Base-by-base conservation (phyloP, 1,284 basidiomycete species). In the Cryptococcus wingfieldii region DNA sequence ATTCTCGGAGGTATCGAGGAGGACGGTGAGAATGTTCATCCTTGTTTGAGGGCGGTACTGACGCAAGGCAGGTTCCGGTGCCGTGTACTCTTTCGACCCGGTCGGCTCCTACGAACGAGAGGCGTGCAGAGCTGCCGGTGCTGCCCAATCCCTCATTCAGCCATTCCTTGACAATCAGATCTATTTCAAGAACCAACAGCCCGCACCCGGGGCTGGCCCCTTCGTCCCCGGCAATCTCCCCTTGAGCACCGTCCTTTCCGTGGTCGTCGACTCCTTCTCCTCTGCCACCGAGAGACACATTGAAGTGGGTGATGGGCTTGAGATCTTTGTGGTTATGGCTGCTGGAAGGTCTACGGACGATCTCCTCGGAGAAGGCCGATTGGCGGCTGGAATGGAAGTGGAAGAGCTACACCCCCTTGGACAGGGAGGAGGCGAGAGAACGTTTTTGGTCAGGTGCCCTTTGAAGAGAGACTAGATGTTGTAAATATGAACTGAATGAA, bases 111-210 rank as follows among this genome's bases (percentile, higher is more conserved):
- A 96, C 77, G 92, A 96, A 77, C 88, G 93, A 60, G 90, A 95
- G 79, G 85, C 89, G 43, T 96, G 93, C 79, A 86, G 93, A 64
- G 91, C 91, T 38, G 91, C 92, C 47, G 93, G 93, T 57, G 89
- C 92, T 10, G 93, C 92, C 25, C 88, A 90, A 72, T 83, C 86
- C 47, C 83, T 97, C 39, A 84, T 97, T 14, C 93, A 97, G 72
- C 93, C 93, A 4, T 95, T 96, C 84, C 80, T 97, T 70, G 93
- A 97, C 78, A 96, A 94, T 77, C 92, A 95, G 83, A 90, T 96
- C 70, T 94, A 95, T 82, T 94, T 92, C 81, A 91, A 90, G 83
- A 97, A 97, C 77, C 92, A 95, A 78, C 68, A 69, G 76, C 60
- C 81, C 85, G 62, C 83, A 83, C 62, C 81, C 79, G 53, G 86